Evolutionary conservation across 1,284 basidiomycete species (phyloP).

Genomic region (Tylopilus sp.): DNA sequence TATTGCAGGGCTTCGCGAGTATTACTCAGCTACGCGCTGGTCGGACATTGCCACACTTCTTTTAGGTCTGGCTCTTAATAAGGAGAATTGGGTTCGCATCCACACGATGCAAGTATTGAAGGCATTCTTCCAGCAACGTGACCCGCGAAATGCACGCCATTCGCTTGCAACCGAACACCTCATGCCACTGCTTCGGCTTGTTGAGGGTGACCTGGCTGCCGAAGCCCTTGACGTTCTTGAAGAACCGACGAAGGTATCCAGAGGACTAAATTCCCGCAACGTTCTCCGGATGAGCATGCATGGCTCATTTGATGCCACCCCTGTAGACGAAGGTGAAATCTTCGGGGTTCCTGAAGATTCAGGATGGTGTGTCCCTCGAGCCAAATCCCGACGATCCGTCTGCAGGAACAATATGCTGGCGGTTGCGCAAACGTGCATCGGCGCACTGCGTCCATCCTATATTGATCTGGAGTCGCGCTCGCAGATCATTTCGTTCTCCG

Average conservation of each 20-base stretch:
- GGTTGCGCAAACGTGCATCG: conserved; percentile 78
- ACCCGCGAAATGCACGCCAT: conserved; percentile 70
- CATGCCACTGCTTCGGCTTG: conserved; percentile 82
- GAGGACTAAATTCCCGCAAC: conserved; percentile 72
- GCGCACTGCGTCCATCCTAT: conserved; percentile 66
- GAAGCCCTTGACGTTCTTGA: conserved; percentile 90
- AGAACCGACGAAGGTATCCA: conserved; percentile 76
- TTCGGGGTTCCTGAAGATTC: conserved; percentile 79
- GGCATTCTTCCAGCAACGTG: conserved; percentile 81
- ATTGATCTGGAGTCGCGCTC: conserved; percentile 65
- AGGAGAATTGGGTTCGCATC: conserved; percentile 76
- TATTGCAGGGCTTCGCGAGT: conserved; percentile 76
- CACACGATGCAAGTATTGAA: conserved; percentile 86
- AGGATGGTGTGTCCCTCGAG: conserved; percentile 80
- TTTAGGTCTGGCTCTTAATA: conserved; percentile 82
- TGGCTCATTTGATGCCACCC: conserved; percentile 41
- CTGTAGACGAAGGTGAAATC: conserved; percentile 58
- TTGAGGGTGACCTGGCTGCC: conserved; percentile 79
- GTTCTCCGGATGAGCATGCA: conserved; percentile 87
- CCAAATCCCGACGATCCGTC: conserved; percentile 53
- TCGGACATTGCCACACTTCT: conserved; percentile 76
- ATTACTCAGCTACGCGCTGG: conserved; percentile 69
- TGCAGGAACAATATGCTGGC: conserved; percentile 77
- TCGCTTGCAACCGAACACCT: conserved; percentile 79
- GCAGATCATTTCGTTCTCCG: conserved; percentile 31